A percentile compares a stretch with the other conserved stretches of the same genome.
Evolutionary conservation across 805 yeast species (phyloP).

Genomic region (Sugiyamaella americana): DNA sequence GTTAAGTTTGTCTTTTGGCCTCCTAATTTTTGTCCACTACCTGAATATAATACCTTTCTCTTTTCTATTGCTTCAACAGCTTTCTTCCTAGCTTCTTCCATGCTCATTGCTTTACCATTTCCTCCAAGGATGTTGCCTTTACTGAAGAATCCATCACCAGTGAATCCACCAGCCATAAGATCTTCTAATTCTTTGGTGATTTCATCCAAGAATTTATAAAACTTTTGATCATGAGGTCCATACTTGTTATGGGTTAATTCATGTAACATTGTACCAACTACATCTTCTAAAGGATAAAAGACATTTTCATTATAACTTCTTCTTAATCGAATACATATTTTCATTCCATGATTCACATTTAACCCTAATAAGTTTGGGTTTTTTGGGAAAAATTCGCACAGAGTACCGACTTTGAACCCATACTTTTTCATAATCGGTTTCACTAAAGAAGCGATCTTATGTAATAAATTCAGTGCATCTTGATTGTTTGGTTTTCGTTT

Average conservation of each 20-base stretch:
- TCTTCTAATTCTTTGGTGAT: constrained; percentile 45
- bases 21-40: constrained; percentile 36
- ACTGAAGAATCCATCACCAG: constrained; percentile 45
- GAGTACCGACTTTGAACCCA: constrained; percentile 55
- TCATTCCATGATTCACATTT: constrained; percentile 72
- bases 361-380: constrained; percentile 62
- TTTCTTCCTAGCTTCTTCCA: constrained; percentile 15
- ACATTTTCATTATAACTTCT: constrained; percentile 43
- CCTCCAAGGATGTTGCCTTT: constrained; percentile 44
- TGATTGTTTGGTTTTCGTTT: constrained; percentile 43
- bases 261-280: constrained; percentile 81
- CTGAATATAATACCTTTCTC: constrained; percentile 33
- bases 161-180: constrained; percentile 36
- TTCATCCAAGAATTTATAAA: constrained; percentile 60
- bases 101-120: constrained; percentile 4
- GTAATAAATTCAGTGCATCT: constrained; percentile 53
- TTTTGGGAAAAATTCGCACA: constrained; percentile 81
- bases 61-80: constrained; percentile 28
- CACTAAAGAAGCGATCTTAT: constrained; percentile 59
- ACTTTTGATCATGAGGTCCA: constrained; percentile 75
- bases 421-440: constrained; percentile 73
- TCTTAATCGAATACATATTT: constrained; percentile 66
- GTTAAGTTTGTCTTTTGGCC: constrained; percentile 28
- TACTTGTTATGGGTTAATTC: constrained; percentile 74
- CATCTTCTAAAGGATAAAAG: constrained; percentile 56